Base-by-base conservation (phyloP, 805 yeast species). In the Lipomyces lipofer region DNA sequence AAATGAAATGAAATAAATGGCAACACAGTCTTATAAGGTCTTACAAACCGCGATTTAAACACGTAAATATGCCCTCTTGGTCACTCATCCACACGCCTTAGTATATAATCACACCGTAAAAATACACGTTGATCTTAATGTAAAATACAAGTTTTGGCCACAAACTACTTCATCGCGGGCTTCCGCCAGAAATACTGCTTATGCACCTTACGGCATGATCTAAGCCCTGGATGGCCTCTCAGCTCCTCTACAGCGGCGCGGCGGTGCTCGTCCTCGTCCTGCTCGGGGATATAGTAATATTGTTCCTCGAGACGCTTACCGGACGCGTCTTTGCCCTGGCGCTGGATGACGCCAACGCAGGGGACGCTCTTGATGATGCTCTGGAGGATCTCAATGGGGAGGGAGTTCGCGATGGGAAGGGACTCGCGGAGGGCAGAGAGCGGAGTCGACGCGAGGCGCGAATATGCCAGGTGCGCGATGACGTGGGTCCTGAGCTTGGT, bases 291-390 rank as follows among this genome's bases (percentile, higher is more conserved):
- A 67, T 94, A 94, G 70, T 90, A 94, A 67, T 88, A 94, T 68
- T 94, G 97, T 68, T 89, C 95, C 62, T 92, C 98, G 58, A 94
- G 75, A 2, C 87, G 88, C 69, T 90, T 89, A 9, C 98, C 99
- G 1, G 97, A 95, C 2, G 98, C 97, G 71, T 94, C 99, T 69
- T 90, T 91, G 46, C 97, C 97, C 54, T 79, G 77, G 69, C 98
- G 85, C 65, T 82, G 80, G 56, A 94, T 91, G 9, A 86, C 85
- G n/a, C 98, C 98, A 54, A 92, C 78, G 64, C 92, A 85, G 4
- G 70, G 64, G 35, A 82, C 72, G 42, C 69, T 67, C 48, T 72
- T 70, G 42, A 83, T 74, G 6, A 81, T 66, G 17, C 67, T 67
- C 43, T 80, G 74, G 12, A 81, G 69, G 53, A 75, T 75, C 28